These are phyloP conservation scores for Trichoderma koningii DNA, from an alignment of 2,329 filamentous ascomycete genomes.

Conservation along the genomic window DNA sequence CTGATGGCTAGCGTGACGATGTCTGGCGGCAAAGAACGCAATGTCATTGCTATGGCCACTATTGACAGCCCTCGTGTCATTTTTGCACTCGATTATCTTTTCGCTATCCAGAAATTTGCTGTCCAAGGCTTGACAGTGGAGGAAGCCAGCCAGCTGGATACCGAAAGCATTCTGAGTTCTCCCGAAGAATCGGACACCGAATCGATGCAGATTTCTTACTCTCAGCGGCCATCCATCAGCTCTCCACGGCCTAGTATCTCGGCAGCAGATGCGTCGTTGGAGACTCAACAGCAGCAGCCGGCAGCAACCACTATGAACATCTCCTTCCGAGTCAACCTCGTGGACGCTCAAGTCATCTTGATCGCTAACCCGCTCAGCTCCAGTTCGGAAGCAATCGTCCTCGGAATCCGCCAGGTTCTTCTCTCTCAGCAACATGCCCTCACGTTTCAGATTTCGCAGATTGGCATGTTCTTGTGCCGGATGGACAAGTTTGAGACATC, in stretches of 20 bases:
- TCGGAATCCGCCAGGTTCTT: constrained; percentile 90
- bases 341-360: constrained; percentile 93
- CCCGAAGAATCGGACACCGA: constrained; percentile 62
- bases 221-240: constrained; percentile 31
- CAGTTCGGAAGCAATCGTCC: constrained; percentile 92
- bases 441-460: constrained; percentile 88
- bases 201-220: constrained; percentile 53
- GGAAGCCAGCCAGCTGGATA: constrained; percentile 55
- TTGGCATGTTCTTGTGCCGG: constrained; percentile 97
- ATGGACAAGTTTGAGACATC: constrained; percentile 98
- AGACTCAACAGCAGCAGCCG: constrained; percentile 29
- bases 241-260: constrained; percentile 35
- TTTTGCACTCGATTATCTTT: constrained; percentile 92
- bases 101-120: constrained; percentile 83
- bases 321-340: constrained; percentile 88
- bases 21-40: constrained; percentile 77
- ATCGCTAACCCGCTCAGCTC: constrained; percentile 91
- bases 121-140: constrained; percentile 66
- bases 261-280: constrained; percentile 26
- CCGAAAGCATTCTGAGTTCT: constrained; percentile 58
- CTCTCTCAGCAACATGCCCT: constrained; percentile 92
- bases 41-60: constrained; percentile 86
- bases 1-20: constrained; percentile 98
- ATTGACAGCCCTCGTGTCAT: constrained; percentile 95
- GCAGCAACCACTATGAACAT: constrained; percentile 61